phyloP scores from a whole-genome alignment of 768 basidiomycete species.

The Phlebiopsis gigantea region DNA sequence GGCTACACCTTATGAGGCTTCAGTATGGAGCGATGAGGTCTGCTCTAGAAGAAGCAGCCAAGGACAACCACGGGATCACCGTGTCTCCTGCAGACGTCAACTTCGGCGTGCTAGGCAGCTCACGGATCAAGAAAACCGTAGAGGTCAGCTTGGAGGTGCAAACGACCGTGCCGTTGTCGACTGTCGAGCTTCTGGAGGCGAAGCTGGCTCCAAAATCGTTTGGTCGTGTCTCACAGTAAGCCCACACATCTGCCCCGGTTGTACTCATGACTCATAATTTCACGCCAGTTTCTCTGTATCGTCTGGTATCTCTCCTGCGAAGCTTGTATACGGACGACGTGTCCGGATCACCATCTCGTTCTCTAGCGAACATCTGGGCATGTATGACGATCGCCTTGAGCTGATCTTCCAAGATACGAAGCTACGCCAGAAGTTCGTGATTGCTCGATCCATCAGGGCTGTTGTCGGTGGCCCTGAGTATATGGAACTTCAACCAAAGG shows the following conservation, averaged over 20 bases:
- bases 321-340: slow-evolving; percentile 3
- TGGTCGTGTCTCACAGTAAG: background rate
- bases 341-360: slow-evolving; percentile 28
- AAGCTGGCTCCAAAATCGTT: background rate
- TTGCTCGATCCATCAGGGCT: slow-evolving; percentile 38
- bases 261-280: background rate
- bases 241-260: background rate
- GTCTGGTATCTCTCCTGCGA: background rate
- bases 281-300: background rate
- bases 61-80: slow-evolving; percentile 47
- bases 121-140: slow-evolving; percentile 21
- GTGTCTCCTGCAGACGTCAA: slow-evolving; percentile 37
- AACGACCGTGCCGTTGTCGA: slow-evolving; percentile 6
- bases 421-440: slow-evolving; percentile 40
- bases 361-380: slow-evolving; percentile 30
- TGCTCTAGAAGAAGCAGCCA: slow-evolving; percentile 46
- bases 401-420: slow-evolving; percentile 44
- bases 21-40: slow-evolving; percentile 37
- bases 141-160: slow-evolving; percentile 9
- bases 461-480: slow-evolving; percentile 43
- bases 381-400: slow-evolving; percentile 50
- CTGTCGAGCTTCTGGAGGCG: background rate
- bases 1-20: slow-evolving; percentile 29
- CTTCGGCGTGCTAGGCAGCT: slow-evolving; percentile 45
- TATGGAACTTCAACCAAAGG: slow-evolving; percentile 36